Conservation (phyloP, 2,329 filamentous ascomycete genomes). For the Phialophora chinensis region DNA sequence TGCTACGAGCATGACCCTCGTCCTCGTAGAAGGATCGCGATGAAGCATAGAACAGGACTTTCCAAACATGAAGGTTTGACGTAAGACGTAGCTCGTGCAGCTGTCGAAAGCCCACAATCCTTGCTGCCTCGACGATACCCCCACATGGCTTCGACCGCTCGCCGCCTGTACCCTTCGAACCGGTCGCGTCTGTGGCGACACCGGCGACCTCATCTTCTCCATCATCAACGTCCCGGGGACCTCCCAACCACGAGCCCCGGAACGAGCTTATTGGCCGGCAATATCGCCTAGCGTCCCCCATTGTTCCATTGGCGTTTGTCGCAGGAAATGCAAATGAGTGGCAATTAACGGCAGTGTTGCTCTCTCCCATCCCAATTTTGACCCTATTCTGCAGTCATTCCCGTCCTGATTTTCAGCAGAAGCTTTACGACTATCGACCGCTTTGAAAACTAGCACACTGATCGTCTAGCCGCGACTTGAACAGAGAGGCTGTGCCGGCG, state of each 20-base stretch:
- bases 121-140: background rate
- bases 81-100: constrained; percentile 1
- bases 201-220: background rate
- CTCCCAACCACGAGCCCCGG: background rate
- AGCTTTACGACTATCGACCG: background rate
- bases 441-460: background rate
- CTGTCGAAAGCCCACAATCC: background rate
- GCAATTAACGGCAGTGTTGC: background rate
- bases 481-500: background rate
- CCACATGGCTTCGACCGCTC: background rate
- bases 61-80: constrained; percentile 4
- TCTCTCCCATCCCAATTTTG: background rate
- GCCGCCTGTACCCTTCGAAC: background rate
- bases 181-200: background rate
- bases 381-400: background rate
- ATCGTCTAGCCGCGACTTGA: background rate
- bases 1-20: no score
- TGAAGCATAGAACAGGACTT: background rate
- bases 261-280: background rate
- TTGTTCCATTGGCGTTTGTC: background rate
- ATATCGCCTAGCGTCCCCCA: background rate
- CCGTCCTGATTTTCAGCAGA: background rate
- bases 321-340: background rate
- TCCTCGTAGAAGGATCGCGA: constrained; percentile 4
- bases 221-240: background rate